Conservation (phyloP, 345 rosid genomes). For the Dipteronia dyeriana region DNA sequence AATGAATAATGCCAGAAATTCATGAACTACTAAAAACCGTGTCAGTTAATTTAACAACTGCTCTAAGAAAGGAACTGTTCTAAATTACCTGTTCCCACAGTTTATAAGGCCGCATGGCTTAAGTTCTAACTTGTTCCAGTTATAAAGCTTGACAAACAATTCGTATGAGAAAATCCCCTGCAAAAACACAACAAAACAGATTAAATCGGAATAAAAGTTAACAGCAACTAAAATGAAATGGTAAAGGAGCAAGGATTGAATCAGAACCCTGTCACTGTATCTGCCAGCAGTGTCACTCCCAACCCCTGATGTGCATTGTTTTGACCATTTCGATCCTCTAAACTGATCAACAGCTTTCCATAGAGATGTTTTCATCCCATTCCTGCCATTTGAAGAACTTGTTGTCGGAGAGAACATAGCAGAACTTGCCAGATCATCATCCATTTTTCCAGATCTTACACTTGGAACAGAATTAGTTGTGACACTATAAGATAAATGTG, state of each 20-base stretch:
- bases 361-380: constrained; percentile 61
- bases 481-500: constrained; percentile 33
- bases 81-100: constrained; percentile 84
- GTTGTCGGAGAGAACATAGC: constrained; percentile 28
- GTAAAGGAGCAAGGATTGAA: constrained; percentile 10
- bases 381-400: constrained; percentile 39
- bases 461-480: constrained; percentile 34
- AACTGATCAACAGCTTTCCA: constrained; percentile 67
- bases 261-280: constrained; percentile 63
- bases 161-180: constrained; percentile 88
- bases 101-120: constrained; percentile 88
- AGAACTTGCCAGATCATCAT: constrained; percentile 33
- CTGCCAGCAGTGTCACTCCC: constrained; percentile 50
- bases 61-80: background rate
- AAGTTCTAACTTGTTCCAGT: constrained; percentile 62
- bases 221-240: constrained; percentile 7
- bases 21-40: background rate
- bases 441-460: constrained; percentile 37
- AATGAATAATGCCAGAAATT: background rate
- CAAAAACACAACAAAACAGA: constrained; percentile 27
- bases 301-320: constrained; percentile 22
- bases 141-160: constrained; percentile 73
- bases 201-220: constrained; percentile 11
- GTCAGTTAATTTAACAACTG: constrained; percentile 10
- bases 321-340: constrained; percentile 53